Evolutionary conservation across 179 eudicot species (phyloP).

Genomic region (Camellia oleifera): DNA sequence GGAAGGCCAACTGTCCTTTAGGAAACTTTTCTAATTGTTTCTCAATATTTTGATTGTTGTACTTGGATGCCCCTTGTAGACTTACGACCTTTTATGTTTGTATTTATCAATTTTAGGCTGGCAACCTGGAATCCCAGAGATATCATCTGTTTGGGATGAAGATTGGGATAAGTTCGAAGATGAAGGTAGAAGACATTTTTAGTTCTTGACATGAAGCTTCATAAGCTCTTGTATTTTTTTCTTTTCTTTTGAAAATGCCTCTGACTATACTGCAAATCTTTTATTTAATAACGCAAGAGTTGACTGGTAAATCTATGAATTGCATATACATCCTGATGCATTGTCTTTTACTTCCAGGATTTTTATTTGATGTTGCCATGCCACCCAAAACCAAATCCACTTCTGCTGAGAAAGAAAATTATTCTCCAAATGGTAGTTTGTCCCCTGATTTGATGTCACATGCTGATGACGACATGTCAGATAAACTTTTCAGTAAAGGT

Average conservation of each 20-base stretch:
- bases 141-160: constrained; percentile 92
- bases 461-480: constrained; percentile 53
- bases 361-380: constrained; percentile 37
- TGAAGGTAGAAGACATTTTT: constrained; percentile 59
- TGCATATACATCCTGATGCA: constrained; percentile 6
- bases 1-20: not conserved
- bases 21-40: constrained; percentile 6
- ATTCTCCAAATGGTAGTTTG: constrained; percentile 46
- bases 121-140: constrained; percentile 92
- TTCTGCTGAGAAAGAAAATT: constrained; percentile 44
- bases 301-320: not conserved
- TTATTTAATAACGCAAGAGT: not conserved
- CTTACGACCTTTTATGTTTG: constrained; percentile 14
- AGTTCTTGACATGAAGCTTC: constrained; percentile 3
- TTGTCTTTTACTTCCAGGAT: constrained; percentile 28
- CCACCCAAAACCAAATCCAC: constrained; percentile 46
- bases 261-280: not conserved
- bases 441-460: constrained; percentile 58
- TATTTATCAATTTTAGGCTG: constrained; percentile 54
- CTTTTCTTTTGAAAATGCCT: not conserved
- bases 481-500: constrained; percentile 44
- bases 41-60: not conserved
- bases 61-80: constrained; percentile 8
- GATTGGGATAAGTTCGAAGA: constrained; percentile 99
- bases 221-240: too few relatives aligned